phyloP scores from a whole-genome alignment of 106 monocot genomes.

The Platanthera zijinensis region DNA sequence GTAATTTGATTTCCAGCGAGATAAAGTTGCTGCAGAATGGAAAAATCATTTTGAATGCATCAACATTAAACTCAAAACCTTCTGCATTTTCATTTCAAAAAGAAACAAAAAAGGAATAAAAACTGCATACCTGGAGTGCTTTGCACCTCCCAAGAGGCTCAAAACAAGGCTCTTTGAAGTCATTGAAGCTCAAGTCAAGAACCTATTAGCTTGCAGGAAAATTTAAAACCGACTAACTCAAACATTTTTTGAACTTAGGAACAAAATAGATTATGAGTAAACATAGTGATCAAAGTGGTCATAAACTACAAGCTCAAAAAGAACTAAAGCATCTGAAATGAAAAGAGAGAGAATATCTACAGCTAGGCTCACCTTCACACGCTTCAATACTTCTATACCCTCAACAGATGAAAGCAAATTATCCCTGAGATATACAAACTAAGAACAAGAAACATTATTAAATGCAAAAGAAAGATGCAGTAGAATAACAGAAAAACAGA shows the following conservation, averaged over 20 bases:
- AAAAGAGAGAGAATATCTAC: neutral
- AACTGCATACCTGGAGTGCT: slow-evolving; percentile 64
- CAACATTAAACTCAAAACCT: neutral
- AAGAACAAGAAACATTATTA: slow-evolving; percentile 17
- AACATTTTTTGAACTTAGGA: neutral
- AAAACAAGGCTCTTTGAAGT: slow-evolving; percentile 79
- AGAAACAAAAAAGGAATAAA: neutral
- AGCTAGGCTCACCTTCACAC: slow-evolving; percentile 57
- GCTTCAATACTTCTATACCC: slow-evolving; percentile 77
- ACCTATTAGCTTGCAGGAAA: slow-evolving; percentile 36
- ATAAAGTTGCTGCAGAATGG: slow-evolving; percentile 84
- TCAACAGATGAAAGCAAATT: slow-evolving; percentile 88
- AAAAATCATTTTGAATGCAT: neutral
- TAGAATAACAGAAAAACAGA: slow-evolving; percentile 2
- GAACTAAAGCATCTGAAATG: neutral
- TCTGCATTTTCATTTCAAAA: slow-evolving; percentile 1
- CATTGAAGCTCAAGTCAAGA: slow-evolving; percentile 97
- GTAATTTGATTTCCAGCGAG: slow-evolving; percentile 98
- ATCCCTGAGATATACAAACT: slow-evolving; percentile 99
- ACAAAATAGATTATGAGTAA: neutral
- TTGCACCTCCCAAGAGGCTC: slow-evolving; percentile 90
- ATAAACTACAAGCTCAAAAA: neutral
- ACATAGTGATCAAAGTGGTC: neutral
- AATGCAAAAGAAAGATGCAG: neutral
- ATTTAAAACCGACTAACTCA: neutral